Evolutionary conservation across 2,329 filamentous ascomycete species (phyloP), one percentile per base, ranked within the genome.

Genomic region (Colletotrichum ledebouriae): DNA sequence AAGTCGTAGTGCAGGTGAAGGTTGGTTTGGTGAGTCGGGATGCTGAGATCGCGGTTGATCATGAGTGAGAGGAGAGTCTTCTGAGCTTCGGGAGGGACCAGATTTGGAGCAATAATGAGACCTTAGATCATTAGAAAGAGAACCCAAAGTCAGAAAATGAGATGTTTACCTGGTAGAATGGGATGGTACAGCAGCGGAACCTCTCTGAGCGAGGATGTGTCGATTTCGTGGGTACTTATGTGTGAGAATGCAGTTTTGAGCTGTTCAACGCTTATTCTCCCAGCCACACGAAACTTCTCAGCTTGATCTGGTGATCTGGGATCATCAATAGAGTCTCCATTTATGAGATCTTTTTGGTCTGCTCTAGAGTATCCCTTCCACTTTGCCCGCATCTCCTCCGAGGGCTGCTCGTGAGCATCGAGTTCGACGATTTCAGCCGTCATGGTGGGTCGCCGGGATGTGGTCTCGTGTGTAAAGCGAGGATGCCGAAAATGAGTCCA

Each of bases 1-100:
- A 97, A 77, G 37, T 89, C 76, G 78, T 95, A 93, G 79, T 97
- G 93, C 1, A 94, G 84, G 78, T 97, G 92, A n/a, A 98, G 83
- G 78, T 98, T 99, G 59, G 94, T 98, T 75, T 92, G 87, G 77
- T 98, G 94, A 4, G 82, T 77, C 3, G 89, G 88, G 71, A 92
- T 87, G 69, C 89, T 89, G 15, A 97, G 86, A 77, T 97, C 92
- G 25, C 84, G 86, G 79, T 97, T 93, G 34, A 98, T 83, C 70
- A 97, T 86, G 62, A 87, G 89, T 50, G 88, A 88, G 5, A 98
- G 85, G 3, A 98, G 84, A 42, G 83, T 80, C 67, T 85, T 81
- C 77, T 99, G 96, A 13, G 92, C 83, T 6, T 81, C 74, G 15
- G 87, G 85, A 4, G 94, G 90, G 10, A 98, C 81, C 9, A 98